Evolutionary conservation across 177 flowering plant genomes (phyloP).

Genomic region (Vitis hybrid): DNA sequence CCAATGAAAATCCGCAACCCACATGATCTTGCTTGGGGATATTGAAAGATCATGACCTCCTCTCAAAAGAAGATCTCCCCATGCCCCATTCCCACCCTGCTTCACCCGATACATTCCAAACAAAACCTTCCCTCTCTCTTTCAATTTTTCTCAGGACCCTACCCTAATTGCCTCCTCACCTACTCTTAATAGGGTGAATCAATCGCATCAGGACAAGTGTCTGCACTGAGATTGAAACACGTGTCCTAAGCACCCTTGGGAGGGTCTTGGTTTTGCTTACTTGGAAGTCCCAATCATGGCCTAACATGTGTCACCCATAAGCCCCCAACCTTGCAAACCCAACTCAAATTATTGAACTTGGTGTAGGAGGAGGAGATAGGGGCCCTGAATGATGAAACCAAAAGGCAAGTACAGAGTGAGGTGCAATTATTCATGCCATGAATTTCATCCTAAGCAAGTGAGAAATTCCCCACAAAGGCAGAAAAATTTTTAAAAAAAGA

Average conservation of each 20-base stretch:
- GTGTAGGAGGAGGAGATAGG: slow-evolving; percentile 23
- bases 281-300: slow-evolving; percentile 39
- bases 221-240: slow-evolving; percentile 9
- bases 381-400: slow-evolving; percentile 42
- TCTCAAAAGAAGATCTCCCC: slow-evolving; percentile 33
- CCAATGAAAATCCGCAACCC: slow-evolving; percentile 45
- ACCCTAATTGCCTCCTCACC: slow-evolving; percentile 18
- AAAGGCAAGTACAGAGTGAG: slow-evolving; percentile 49
- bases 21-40: slow-evolving; percentile 55
- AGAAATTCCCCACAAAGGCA: slow-evolving; percentile 14
- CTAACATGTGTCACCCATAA: slow-evolving; percentile 38
- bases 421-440: slow-evolving; percentile 64
- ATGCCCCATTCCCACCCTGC: slow-evolving; percentile 14
- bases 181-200: slow-evolving; percentile 16
- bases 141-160: slow-evolving; percentile 4
- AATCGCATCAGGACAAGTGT: slow-evolving; percentile 27
- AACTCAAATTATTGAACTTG: slow-evolving; percentile 42
- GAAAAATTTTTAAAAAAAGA: neutral
- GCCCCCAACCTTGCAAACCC: slow-evolving; percentile 18
- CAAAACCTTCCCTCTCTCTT: slow-evolving; percentile 7
- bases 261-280: slow-evolving; percentile 14
- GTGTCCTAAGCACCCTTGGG: slow-evolving; percentile 2
- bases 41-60: slow-evolving; percentile 32
- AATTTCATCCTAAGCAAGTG: slow-evolving; percentile 47
- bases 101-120: slow-evolving; percentile 15